Conservation (phyloP, 1,284 basidiomycete species). For the Pascua guehoae region DNA sequence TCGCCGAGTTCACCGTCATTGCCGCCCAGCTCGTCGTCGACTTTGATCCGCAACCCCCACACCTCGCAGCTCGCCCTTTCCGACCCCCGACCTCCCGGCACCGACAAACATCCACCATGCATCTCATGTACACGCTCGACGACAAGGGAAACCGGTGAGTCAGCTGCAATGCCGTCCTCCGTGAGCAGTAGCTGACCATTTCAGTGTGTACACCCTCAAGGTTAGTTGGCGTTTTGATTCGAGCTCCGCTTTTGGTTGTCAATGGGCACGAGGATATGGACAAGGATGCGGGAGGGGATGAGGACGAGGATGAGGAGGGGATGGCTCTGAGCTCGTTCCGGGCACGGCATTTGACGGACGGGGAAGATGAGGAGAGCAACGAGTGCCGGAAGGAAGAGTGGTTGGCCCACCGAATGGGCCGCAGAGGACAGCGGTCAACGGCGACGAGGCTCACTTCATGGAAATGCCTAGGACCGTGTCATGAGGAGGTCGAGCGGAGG, state of each 20-base stretch:
- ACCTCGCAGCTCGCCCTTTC: too few relatives aligned
- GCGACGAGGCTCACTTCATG: too few relatives aligned
- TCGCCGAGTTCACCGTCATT: too few relatives aligned
- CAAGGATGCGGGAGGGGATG: neutral
- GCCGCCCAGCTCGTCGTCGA: too few relatives aligned
- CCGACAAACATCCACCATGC: slow-evolving; percentile 58
- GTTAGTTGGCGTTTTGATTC: slow-evolving; percentile 52
- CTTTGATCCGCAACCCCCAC: too few relatives aligned
- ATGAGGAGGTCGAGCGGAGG: neutral
- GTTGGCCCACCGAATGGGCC: too few relatives aligned
- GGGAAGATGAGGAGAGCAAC: too few relatives aligned
- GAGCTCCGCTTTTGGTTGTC: neutral
- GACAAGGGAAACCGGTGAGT: slow-evolving; percentile 61
- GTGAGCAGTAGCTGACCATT: slow-evolving; percentile 3
- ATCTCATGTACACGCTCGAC: slow-evolving; percentile 89
- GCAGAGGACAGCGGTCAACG: too few relatives aligned
- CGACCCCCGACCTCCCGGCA: neutral
- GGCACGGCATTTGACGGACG: too few relatives aligned
- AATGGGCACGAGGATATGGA: neutral
- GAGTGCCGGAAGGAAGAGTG: too few relatives aligned
- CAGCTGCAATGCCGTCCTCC: too few relatives aligned
- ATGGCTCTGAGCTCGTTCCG: too few relatives aligned
- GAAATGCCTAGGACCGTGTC: neutral
- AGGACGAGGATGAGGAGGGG: neutral
- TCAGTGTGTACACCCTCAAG: slow-evolving; percentile 74